Percentiles rank a stretch among this genome's conserved stretches.
phyloP scores from a whole-genome alignment of 768 basidiomycete species.

The Naematelia encephala region DNA sequence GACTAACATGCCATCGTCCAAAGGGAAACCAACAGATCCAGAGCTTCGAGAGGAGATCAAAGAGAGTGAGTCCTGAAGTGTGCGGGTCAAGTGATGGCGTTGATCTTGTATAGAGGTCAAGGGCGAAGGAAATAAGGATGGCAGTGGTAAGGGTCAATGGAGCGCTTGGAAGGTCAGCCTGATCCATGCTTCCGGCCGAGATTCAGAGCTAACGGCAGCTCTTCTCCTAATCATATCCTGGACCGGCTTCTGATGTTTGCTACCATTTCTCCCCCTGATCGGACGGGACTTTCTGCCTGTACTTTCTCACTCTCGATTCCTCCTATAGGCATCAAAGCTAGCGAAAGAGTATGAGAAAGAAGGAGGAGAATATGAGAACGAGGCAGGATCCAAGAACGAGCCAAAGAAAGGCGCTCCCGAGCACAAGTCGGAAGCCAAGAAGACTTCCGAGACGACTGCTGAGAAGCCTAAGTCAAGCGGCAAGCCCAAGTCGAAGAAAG shows the following conservation, averaged over 20 bases:
- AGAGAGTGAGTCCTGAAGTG: conserved; percentile 32
- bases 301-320: not conserved
- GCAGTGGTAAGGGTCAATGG: conserved; percentile 47
- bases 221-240: too few relatives aligned
- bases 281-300: too few relatives aligned
- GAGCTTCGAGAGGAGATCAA: conserved; percentile 45
- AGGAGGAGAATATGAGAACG: conserved; percentile 46
- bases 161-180: conserved; percentile 46
- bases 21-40: conserved; percentile 49
- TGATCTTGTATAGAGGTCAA: conserved; percentile 36
- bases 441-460: conserved; percentile 20
- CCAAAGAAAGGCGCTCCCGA: conserved; percentile 44
- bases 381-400: conserved; percentile 49
- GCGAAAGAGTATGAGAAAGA: conserved; percentile 47
- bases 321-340: conserved; percentile 35
- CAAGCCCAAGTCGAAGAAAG: conserved; percentile 1
- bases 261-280: too few relatives aligned
- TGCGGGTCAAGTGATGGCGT: not conserved
- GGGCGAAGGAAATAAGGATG: conserved; percentile 48
- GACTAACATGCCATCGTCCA: conserved; percentile 43
- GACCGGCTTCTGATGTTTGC: not conserved
- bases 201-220: too few relatives aligned
- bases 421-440: conserved; percentile 38
- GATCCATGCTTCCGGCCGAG: not conserved
- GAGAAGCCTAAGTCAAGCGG: not conserved